These are phyloP conservation scores for Fonsecaea multimorphosa DNA, from an alignment of 2,329 filamentous ascomycete genomes.

Conservation along the genomic window DNA sequence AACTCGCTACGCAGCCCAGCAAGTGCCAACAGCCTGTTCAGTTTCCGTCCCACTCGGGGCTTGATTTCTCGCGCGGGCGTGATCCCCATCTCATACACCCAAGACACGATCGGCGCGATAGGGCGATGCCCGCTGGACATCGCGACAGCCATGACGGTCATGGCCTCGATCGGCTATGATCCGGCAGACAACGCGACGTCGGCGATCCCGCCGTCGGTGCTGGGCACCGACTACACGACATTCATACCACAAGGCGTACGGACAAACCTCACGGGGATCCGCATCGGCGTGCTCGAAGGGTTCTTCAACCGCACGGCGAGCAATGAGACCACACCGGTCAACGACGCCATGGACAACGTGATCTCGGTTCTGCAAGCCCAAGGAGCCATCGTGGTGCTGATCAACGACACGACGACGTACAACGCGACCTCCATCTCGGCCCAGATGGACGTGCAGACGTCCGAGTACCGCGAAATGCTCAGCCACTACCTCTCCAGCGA, in stretches of 20 bases:
- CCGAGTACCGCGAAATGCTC: slow-evolving; percentile 64
- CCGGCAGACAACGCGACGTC: slow-evolving; percentile 60
- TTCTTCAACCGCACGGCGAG: slow-evolving; percentile 63
- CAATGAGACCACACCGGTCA: slow-evolving; percentile 64
- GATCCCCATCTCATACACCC: slow-evolving; percentile 41
- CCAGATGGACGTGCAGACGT: slow-evolving; percentile 64
- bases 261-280: slow-evolving; percentile 44
- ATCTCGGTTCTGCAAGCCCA: slow-evolving; percentile 54
- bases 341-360: slow-evolving; percentile 57
- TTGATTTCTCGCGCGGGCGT: slow-evolving; percentile 43
- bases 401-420: slow-evolving; percentile 55
- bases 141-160: slow-evolving; percentile 58
- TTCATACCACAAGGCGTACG: slow-evolving; percentile 47
- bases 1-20: slow-evolving; percentile 45
- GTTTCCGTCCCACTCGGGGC: slow-evolving; percentile 44
- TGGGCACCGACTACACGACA: slow-evolving; percentile 56
- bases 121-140: slow-evolving; percentile 57
- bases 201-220: slow-evolving; percentile 48
- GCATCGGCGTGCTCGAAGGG: slow-evolving; percentile 60
- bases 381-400: slow-evolving; percentile 59
- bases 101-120: slow-evolving; percentile 40
- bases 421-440: slow-evolving; percentile 58
- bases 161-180: slow-evolving; percentile 61
- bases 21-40: slow-evolving; percentile 44
- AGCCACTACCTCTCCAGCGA: slow-evolving; percentile 61